phyloP scores from a whole-genome alignment of 176 grass and related monocot species.

The Zizania latifolia region DNA sequence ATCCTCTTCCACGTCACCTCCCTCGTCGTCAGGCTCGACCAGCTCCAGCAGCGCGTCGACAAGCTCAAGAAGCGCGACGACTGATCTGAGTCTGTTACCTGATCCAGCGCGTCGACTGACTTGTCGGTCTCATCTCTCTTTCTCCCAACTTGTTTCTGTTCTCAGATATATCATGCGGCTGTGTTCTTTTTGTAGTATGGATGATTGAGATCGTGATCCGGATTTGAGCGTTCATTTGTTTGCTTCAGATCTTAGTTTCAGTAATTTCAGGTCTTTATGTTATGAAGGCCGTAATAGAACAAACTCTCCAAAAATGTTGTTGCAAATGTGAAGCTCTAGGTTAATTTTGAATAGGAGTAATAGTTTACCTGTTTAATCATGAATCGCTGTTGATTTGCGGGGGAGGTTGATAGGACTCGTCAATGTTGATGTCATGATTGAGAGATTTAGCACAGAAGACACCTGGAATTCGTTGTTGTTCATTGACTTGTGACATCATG shows the following conservation, averaged over 20 bases:
- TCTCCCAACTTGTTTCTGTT: not conserved
- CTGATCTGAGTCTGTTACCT: not conserved
- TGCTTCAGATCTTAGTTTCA: slow-evolving; percentile 25
- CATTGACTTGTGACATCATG: not conserved
- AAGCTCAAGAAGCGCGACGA: slow-evolving; percentile 88
- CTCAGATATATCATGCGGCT: not conserved
- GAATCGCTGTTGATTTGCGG: not conserved
- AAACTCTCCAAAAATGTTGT: not conserved
- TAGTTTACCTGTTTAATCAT: not conserved
- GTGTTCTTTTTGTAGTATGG: not conserved
- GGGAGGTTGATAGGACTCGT: not conserved
- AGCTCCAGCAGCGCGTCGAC: slow-evolving; percentile 64
- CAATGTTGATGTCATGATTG: not conserved
- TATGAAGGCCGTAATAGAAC: not conserved
- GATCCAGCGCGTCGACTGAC: not conserved
- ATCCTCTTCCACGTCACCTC: slow-evolving; percentile 75
- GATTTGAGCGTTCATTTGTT: slow-evolving; percentile 3
- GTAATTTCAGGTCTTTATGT: slow-evolving; percentile 8
- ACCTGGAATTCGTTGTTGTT: not conserved
- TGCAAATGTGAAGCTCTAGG: not conserved
- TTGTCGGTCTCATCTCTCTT: not conserved
- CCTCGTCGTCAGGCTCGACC: slow-evolving; percentile 68
- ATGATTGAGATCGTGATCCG: slow-evolving; percentile 7
- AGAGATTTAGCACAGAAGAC: not conserved
- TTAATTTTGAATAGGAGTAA: not conserved